Evolutionary conservation across 441 rosid species (phyloP), one percentile per base, ranked within the genome.

Genomic region (Geranium incanum): DNA sequence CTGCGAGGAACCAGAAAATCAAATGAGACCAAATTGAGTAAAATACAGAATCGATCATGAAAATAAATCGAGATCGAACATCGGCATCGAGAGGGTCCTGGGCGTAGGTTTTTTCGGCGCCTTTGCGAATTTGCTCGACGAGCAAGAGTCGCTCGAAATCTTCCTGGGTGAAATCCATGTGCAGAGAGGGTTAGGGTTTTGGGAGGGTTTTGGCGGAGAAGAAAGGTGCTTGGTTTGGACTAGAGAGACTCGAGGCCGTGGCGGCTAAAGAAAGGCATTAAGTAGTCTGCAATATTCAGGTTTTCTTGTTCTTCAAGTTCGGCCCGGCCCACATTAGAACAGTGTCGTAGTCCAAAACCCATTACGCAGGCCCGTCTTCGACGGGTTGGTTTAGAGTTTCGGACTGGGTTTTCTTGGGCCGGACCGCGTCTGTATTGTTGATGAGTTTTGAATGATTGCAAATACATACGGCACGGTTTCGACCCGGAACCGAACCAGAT

Each of bases 71-170:
- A 41, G 21, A 45, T 70, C 69, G 62, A 78, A 87, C 91, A 70
- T 85, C 88, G 55, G 84, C 83, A 72, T 87, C 87, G 45, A 79
- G 83, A 70, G 89, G 88, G 77, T 81, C 80, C 36, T 74, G 73
- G 18, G 68, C 68, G 72, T 87, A 86, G 78, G 78, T 78, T 19
- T 52, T 57, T 79, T 83, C 92, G 41, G 82, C 80, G 5, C 78
- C 68, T 73, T 83, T 81, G 11, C 89, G 89, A 64, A 79, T 71
- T 72, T 73, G 84, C 70, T 86, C 92, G 39, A 77, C 70, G 75
- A 82, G 66, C 11, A 86, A 37, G 65, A 84, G 79, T 77, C 88
- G 79, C 36, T 86, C 88, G 68, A 87, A 77, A 48, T 87, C 89
- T 13, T 69, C 79, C 57, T 81, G 75, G 19, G 64, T 18, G 64